These are phyloP conservation scores for Albifimbria verrucaria DNA, from an alignment of 2,329 filamentous ascomycete species.

Conservation along the genomic window DNA sequence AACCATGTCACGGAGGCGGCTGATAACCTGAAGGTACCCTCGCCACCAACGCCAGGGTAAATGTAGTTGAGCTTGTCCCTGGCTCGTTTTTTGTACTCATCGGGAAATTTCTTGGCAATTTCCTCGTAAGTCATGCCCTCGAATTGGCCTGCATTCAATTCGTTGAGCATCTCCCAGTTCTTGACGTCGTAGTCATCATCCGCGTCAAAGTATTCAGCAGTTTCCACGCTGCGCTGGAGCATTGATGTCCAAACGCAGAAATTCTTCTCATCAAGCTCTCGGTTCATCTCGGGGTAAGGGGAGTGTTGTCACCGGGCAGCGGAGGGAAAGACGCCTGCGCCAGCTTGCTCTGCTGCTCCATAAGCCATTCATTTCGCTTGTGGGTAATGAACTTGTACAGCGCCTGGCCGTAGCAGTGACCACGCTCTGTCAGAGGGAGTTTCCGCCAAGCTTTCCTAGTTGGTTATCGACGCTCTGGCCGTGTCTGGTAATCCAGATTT, in stretches of 20 bases:
- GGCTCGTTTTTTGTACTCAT: conserved; percentile 78
- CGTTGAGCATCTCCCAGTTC: conserved; percentile 96
- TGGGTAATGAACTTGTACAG: conserved; percentile 80
- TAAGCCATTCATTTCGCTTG: conserved; percentile 77
- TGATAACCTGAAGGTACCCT: conserved; percentile 98
- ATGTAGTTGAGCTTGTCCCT: conserved; percentile 92
- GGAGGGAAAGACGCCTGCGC: conserved; percentile 83
- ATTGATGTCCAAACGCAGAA: conserved; percentile 99
- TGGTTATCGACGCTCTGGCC: conserved; percentile 89
- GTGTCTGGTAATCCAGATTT: conserved; percentile 97
- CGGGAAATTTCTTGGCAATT: conserved; percentile 73
- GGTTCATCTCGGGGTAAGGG: conserved; percentile 86
- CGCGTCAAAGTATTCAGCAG: conserved; percentile 80
- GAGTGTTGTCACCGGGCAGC: conserved; percentile 83
- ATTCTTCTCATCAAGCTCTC: conserved; percentile 72
- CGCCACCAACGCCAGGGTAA: conserved; percentile 91
- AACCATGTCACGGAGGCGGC: conserved; percentile 90
- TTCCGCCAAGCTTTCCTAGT: conserved; percentile 83
- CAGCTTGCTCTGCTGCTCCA: conserved; percentile 75
- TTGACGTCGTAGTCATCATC: conserved; percentile 97
- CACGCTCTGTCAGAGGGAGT: conserved; percentile 82
- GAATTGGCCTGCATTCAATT: conserved; percentile 88
- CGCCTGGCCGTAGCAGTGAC: conserved; percentile 72
- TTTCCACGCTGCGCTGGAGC: conserved; percentile 85
- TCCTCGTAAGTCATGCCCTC: conserved; percentile 94